Conservation (phyloP, 2,329 filamentous ascomycete species). For the Lachnellula cervina region DNA sequence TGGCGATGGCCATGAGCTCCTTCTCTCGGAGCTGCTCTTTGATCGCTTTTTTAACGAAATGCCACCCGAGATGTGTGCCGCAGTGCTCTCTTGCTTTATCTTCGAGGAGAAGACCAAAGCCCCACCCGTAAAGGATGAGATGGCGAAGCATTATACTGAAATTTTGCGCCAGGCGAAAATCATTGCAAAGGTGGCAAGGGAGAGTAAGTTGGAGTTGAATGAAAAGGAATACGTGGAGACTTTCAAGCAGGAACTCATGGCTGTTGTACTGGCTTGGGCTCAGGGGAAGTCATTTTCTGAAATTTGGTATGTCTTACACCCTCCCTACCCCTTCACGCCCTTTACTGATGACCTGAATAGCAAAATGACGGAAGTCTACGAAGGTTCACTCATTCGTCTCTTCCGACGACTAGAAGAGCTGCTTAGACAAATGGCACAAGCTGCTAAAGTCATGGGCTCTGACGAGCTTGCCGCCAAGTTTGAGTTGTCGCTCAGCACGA, state of each 20-base stretch:
- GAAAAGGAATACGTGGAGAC: conserved; percentile 88
- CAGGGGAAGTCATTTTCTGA: conserved; percentile 85
- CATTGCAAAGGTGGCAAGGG: conserved; percentile 88
- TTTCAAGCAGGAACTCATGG: conserved; percentile 95
- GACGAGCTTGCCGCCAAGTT: conserved; percentile 92
- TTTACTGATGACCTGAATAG: conserved; percentile 41
- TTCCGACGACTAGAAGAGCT: conserved; percentile 95
- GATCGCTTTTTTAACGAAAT: conserved; percentile 98
- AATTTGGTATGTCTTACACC: conserved; percentile 70
- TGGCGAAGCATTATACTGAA: conserved; percentile 79
- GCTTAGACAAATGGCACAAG: conserved; percentile 90
- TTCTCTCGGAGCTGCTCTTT: conserved; percentile 89
- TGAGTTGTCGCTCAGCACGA: conserved; percentile 76
- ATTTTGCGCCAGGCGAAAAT: conserved; percentile 82
- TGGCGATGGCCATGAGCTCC: conserved; percentile 77
- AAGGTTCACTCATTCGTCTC: conserved; percentile 90
- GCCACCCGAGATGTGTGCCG: conserved; percentile 78
- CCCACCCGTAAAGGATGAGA: conserved; percentile 70
- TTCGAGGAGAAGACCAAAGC: conserved; percentile 94
- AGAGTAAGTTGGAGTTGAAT: conserved; percentile 90
- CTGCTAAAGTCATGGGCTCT: conserved; percentile 96
- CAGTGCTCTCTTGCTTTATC: conserved; percentile 88
- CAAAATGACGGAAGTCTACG: conserved; percentile 99
- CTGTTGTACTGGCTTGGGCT: conserved; percentile 89
- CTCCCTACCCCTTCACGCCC: conserved; percentile 4